These are phyloP conservation scores for Marsdenia floribunda DNA, from an alignment of 257 asterid species.

Conservation along the genomic window DNA sequence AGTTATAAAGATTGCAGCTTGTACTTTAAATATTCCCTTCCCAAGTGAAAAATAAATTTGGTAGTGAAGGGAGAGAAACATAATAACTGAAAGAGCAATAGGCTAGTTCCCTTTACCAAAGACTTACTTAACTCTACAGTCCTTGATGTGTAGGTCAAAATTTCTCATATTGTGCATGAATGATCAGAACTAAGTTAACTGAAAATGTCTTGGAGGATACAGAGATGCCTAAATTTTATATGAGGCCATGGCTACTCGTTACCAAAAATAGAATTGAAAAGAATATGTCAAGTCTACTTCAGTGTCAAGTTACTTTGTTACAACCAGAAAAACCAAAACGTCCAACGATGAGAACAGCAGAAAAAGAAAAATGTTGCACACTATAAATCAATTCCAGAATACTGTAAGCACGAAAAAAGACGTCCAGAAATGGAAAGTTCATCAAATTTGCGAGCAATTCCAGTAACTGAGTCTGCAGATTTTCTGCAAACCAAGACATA, in stretches of 20 bases:
- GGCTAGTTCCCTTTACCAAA: no score
- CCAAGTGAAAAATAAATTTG: background rate
- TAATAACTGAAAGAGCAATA: background rate
- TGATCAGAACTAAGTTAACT: background rate
- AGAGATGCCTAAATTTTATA: background rate
- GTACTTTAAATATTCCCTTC: no score
- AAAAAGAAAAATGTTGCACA: background rate
- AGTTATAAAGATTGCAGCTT: background rate
- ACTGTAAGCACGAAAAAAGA: background rate
- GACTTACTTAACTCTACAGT: background rate
- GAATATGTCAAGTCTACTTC: background rate
- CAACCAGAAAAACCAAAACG: background rate
- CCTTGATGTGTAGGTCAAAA: background rate
- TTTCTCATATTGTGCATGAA: background rate
- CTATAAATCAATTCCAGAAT: background rate
- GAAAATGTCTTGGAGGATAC: background rate
- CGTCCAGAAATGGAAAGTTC: background rate
- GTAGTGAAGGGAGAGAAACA: background rate
- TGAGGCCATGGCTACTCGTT: background rate
- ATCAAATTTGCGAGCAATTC: background rate
- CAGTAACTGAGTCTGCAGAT: background rate
- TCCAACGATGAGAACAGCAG: background rate
- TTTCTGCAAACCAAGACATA: background rate
- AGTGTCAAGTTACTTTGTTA: background rate
- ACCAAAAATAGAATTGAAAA: background rate